phyloP scores from a whole-genome alignment of 2,329 filamentous ascomycete genomes.

The Leptographium flavum region DNA sequence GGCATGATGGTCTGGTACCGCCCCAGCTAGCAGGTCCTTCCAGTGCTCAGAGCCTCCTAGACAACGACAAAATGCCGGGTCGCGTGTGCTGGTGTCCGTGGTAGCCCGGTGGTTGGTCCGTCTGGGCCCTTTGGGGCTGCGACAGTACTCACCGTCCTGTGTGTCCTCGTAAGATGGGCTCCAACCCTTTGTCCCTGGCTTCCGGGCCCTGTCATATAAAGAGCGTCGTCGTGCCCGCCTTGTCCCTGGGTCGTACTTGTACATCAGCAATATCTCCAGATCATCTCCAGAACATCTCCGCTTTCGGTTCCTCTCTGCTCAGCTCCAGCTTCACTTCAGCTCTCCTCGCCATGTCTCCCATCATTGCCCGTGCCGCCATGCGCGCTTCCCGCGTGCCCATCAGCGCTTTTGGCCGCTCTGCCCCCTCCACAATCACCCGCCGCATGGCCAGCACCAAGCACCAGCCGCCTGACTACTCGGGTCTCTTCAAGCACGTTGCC shows the following conservation, averaged over 20 bases:
- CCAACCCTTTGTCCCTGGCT: too few relatives aligned
- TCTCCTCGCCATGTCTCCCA: constrained; percentile 18
- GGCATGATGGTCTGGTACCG: constrained; percentile 5
- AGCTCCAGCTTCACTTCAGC: background rate
- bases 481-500: constrained; percentile 18
- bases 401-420: constrained; percentile 14
- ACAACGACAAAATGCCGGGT: constrained; percentile 3
- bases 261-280: background rate
- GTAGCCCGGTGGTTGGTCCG: background rate
- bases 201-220: background rate
- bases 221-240: background rate
- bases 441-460: constrained; percentile 12
- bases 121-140: background rate
- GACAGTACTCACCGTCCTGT: background rate
- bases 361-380: constrained; percentile 18
- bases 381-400: constrained; percentile 12
- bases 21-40: background rate
- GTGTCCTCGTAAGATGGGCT: background rate
- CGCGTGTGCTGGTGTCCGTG: background rate
- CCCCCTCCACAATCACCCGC: constrained; percentile 21
- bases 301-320: background rate
- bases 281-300: background rate
- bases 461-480: constrained; percentile 23
- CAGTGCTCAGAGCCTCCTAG: background rate
- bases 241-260: background rate